Base-by-base conservation (phyloP, 73 alveolate genomes). In the Paramecium sexaurelia region DNA sequence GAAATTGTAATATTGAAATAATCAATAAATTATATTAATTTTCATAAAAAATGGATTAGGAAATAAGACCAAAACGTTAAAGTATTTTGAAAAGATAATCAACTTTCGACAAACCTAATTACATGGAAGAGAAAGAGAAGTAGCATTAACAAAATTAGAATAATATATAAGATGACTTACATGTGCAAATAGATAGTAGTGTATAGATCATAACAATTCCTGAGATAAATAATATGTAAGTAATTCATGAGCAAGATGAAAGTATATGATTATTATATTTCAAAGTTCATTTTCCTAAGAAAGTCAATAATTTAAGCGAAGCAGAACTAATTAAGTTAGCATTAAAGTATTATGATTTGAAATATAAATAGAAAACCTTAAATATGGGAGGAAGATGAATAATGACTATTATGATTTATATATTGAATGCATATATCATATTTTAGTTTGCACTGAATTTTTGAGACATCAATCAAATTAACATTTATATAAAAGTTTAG, bases 81-180 rank as follows among this genome's bases (percentile, higher is more conserved):
- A 71, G 86, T 40, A 71, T 71, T 71, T 24, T 71, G 17, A 71
- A 71, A 37, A n/a, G 86, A 35, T 19, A 71, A 71, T 71, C 86
- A 35, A 71, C 86, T 15, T 71, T 71, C 6, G 86, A 71, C 35
- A 35, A 71, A 7, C 86, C 86, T 33, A 32, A 32, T 71, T 35
- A 71, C 7, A 71, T 71, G 86, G 86, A 71, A 20, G 86, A 32
- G 55, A 71, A 71, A 37, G 86, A 71, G 86, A 37, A 71, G 36
- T 19, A 71, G 35, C 56, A 71, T 22, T 17, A 71, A 37, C 15
- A 71, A 19, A 11, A 71, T 35, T 29, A 36, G 57, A 71, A 35
- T 27, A 29, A 61, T 29, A 19, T 36, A 40, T 20, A 71, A 15
- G 86, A 71, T 1, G 86, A 33, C 10, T 8, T 35, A 6, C 86